Evolutionary conservation across 1,139 yeast genomes (phyloP), one percentile per base, ranked within the genome.

Genomic region (Sugiyamaella xylanicola): DNA sequence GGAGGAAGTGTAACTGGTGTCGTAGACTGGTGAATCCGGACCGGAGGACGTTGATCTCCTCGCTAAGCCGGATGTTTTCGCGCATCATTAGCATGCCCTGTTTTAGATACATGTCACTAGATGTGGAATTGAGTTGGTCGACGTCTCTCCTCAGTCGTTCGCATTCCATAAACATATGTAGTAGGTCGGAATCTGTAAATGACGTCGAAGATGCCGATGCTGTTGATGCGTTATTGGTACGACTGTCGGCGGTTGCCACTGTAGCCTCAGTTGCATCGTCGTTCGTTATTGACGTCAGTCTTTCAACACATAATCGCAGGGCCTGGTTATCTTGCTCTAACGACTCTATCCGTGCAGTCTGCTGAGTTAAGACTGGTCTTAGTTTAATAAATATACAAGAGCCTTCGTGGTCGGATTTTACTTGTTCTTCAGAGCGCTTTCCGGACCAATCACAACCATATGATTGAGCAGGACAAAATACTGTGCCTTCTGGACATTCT

Each of bases 401-500:
- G 3, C 61, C 50, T 2, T 57, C n/a, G 56, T 78, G 82, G 4
- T 67, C 61, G 13, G 21, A 22, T 21, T 39, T 27, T 11, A 36
- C 50, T 21, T 49, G 53, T 37, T 43, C 42, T 16, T 68, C 51
- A n/a, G 65, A 69, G 37, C 76, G 64, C 32, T 68, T 65, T 1
- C 78, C 77, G 27, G 64, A 66, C 80, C 80, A 74, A 16, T 63
- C 63, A 56, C 81, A 77, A 0, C 81, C 81, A 57, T 64, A 68
- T 25, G 56, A 59, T 7, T 51, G 48, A 0, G 74, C 77, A 0
- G 71, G 64, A 57, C 80, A 77, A 29, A 63, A 59, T 2, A 73
- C 64, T 20, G 66, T 64, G 9, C 69, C 58, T 54, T 72, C 68
- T 15, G 71, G 71, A 58, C 80, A 77, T 51, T 61, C 64, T 3